Base-by-base conservation (phyloP, 2,329 filamentous ascomycete species). In the Gnomoniopsis sp. region DNA sequence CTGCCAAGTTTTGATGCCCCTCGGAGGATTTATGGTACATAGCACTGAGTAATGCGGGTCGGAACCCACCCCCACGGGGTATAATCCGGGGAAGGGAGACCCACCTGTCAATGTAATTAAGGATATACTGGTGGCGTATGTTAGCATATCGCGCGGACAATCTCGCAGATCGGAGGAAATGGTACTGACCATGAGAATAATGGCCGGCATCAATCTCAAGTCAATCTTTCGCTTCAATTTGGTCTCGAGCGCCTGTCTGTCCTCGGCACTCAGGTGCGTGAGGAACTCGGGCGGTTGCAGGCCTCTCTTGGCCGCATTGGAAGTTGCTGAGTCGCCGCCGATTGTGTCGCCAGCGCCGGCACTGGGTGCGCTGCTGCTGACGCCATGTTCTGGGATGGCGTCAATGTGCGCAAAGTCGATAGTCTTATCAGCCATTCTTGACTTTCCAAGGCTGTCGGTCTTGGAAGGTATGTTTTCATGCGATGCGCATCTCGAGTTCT, bases 181-280 rank as follows among this genome's bases (percentile, higher is more conserved):
- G 26, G 26, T 8, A 30, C 26, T 30, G 26, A 30, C 26, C 43
- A 46, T 46, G 60, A 87, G 67, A 59, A 87, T 80, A 22, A 88
- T 74, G 69, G 83, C 82, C 0, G 85, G 85, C 65, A 89, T 72
- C 19, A 88, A 67, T 46, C 85, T 74, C 10, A 80, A 61, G 66
- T 88, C 86, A 57, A 89, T 83, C 71, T 88, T 88, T 54, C 80
- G 75, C 62, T 80, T 75, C 62, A 89, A 71, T 53, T 75, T 77
- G 62, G 74, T 77, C 70, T 88, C 85, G 6, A 80, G 74, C 14
- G 64, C 61, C 0, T 64, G 60, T 10, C 80, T 75, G 61, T 83
- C 72, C 62, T 82, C 81, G 2, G 71, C 69, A 1, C 75, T 75
- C 66, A 84, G 70, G 57, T 74, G 62, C n/a, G 68, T 61, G 14